Conservation (phyloP, 495 filamentous ascomycete species). For the Zalerion maritima region DNA sequence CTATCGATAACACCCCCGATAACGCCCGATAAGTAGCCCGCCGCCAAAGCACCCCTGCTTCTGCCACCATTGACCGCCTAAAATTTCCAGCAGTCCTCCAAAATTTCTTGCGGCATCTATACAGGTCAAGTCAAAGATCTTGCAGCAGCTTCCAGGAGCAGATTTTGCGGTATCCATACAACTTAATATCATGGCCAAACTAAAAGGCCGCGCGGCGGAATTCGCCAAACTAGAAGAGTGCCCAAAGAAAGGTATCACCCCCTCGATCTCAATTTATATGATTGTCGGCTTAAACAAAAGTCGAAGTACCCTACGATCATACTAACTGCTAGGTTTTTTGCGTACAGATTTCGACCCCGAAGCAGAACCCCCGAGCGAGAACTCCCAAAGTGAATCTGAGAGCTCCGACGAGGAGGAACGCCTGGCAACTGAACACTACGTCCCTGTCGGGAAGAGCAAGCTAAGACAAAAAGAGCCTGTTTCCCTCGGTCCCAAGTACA, state of each 20-base stretch:
- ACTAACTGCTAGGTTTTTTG: too few relatives aligned
- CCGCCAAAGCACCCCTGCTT: too few relatives aligned
- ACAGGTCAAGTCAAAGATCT: too few relatives aligned
- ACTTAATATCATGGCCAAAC: slow-evolving; percentile 18
- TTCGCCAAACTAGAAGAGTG: slow-evolving; percentile 27
- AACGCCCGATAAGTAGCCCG: too few relatives aligned
- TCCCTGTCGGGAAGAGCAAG: slow-evolving; percentile 73
- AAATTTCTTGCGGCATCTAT: slow-evolving; percentile 17
- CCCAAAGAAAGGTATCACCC: slow-evolving; percentile 22
- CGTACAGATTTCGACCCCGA: slow-evolving; percentile 77
- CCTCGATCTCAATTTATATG: too few relatives aligned
- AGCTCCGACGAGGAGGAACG: slow-evolving; percentile 34
- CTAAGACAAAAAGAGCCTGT: slow-evolving; percentile 56
- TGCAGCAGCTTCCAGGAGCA: too few relatives aligned
- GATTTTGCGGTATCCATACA: too few relatives aligned
- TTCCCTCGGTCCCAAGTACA: slow-evolving; percentile 65
- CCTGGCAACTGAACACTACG: slow-evolving; percentile 68
- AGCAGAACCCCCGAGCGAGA: slow-evolving; percentile 40
- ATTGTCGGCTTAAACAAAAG: too few relatives aligned
- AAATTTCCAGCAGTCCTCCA: slow-evolving; percentile 21
- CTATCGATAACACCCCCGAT: too few relatives aligned
- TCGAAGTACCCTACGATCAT: too few relatives aligned
- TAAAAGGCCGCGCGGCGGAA: slow-evolving; percentile 19
- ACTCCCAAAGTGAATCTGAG: slow-evolving; percentile 40
- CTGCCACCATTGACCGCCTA: slow-evolving; percentile 33